These are phyloP conservation scores for Monilinia vaccinii-corymbosi DNA, from an alignment of 2,329 filamentous ascomycete species.

Conservation along the genomic window DNA sequence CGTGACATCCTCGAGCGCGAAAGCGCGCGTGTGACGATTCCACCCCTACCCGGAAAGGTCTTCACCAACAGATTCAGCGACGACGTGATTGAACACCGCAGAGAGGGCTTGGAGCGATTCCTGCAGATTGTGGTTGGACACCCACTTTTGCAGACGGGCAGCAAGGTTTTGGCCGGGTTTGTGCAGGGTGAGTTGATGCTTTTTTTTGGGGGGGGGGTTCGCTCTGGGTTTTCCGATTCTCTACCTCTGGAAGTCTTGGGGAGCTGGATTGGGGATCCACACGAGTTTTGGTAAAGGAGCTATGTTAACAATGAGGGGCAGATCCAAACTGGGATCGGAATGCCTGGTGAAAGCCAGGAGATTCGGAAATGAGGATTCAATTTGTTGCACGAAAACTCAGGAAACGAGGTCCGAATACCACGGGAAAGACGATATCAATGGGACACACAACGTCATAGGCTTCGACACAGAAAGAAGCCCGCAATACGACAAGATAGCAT, in stretches of 20 bases:
- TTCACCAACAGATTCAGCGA: constrained; percentile 98
- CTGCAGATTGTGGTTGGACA: constrained; percentile 96
- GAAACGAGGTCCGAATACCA: constrained; percentile 31
- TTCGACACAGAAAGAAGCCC: not conserved
- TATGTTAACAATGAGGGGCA: constrained; percentile 28
- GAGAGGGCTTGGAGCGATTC: constrained; percentile 89
- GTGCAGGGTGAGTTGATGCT: constrained; percentile 70
- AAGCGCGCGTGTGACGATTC: constrained; percentile 87
- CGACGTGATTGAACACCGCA: constrained; percentile 91
- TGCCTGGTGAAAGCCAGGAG: constrained; percentile 55
- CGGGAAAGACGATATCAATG: constrained; percentile 5
- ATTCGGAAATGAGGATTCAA: constrained; percentile 19
- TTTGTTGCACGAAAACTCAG: constrained; percentile 35
- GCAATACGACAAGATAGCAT: not conserved
- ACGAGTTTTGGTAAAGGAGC: not conserved
- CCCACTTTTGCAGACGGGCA: constrained; percentile 91
- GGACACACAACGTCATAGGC: not conserved
- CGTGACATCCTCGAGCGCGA: constrained; percentile 96
- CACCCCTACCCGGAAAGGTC: constrained; percentile 90
- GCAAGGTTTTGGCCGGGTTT: constrained; percentile 91
- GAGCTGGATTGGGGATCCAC: not conserved
- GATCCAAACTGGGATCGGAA: constrained; percentile 88
- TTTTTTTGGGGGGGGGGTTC: constrained; percentile 1
- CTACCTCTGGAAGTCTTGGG: not conserved
- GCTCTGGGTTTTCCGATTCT: not conserved